Conservation (phyloP, 805 yeast genomes). For the Candida odintsovae region DNA sequence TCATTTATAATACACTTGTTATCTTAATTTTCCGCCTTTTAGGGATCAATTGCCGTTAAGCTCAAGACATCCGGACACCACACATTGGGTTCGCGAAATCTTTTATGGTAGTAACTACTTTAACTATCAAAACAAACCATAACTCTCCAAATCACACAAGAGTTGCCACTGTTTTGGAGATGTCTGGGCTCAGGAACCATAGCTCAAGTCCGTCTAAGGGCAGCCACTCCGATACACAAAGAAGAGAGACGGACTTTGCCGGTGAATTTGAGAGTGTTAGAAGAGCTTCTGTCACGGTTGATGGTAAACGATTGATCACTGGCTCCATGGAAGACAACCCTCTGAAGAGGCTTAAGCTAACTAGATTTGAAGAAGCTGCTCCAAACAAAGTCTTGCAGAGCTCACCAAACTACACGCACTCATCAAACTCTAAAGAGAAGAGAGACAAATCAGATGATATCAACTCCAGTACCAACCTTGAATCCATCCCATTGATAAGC, state of each 20-base stretch:
- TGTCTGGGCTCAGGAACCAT: neutral
- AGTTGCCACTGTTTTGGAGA: neutral
- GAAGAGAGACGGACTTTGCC: slow-evolving; percentile 11
- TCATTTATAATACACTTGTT: no score
- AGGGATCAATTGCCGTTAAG: no score
- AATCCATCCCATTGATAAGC: neutral
- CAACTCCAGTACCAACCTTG: neutral
- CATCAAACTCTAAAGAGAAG: neutral
- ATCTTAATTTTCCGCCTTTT: no score
- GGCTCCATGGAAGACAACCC: neutral
- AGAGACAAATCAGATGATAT: neutral
- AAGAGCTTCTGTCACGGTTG: slow-evolving; percentile 10
- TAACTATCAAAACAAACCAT: no score
- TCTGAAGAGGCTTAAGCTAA: neutral
- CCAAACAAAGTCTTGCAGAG: neutral
- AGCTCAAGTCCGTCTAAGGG: neutral
- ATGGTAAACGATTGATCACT: slow-evolving; percentile 6
- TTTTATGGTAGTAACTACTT: no score
- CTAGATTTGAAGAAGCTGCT: neutral
- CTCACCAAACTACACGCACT: neutral
- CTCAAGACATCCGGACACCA: neutral
- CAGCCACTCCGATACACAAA: neutral
- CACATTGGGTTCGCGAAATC: neutral
- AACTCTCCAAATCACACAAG: no score
- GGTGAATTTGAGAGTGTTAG: slow-evolving; percentile 19